Base-by-base conservation (phyloP, 257 asterid species). In the Nemophila menziesii region DNA sequence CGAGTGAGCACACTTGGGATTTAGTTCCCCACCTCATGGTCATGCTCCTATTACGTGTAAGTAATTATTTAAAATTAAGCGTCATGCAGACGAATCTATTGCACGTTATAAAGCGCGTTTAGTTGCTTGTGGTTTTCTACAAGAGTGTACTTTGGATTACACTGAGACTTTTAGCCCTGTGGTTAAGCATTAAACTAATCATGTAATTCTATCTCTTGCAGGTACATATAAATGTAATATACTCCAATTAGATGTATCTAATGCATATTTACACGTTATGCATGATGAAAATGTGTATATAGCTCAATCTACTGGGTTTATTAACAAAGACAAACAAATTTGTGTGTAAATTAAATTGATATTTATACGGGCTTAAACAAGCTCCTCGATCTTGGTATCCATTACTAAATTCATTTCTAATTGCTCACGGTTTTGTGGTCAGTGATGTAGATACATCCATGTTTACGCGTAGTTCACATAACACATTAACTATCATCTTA, bases 181-280 rank as follows among this genome's bases (percentile, higher is more conserved):
- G 10, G 16, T 26, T 3, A 27, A 44, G 6, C 44, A 17, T 3
- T 17, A 24, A 0, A 29, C 44, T 1, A 1, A 27, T 3, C 17
- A 37, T 3, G 1, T 33, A 1, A 17, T 54, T 11, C 4, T 54
- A 0, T 20, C 34, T 11, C 11, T 52, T 2, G 42, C 18, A 0
- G 8, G 26, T 0, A 1, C 9, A 5, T 0, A 4, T 5, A 26
- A 13, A 0, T 52, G 58, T 33, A 1, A 14, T 0, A 1, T 41
- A 0, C 18, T 16, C 3, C 19, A 52, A 11, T 5, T 27, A 1
- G 58, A 26, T 14, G 18, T 52, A 0, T 20, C 41, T 7, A 52
- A 52, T 52, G 57, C 29, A 2, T 44, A 44, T 11, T 11, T 45
- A 1, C 43, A 56, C 2, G 49, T 4, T 24, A 4, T 24, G 6